phyloP scores from a whole-genome alignment of 78 protist genomes.

The Tieghemostelium lacteum region DNA sequence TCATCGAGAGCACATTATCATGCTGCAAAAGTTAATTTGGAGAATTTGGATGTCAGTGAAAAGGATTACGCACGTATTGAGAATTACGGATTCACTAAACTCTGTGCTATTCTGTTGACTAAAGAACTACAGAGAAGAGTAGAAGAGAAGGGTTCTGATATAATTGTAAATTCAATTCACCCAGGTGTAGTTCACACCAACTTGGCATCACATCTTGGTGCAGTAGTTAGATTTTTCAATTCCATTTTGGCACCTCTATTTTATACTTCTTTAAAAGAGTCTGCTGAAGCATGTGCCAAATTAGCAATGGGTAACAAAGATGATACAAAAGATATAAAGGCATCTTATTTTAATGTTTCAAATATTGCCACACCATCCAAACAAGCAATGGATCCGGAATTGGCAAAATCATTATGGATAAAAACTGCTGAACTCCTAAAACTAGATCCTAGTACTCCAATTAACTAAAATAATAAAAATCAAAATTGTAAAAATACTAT shows the following conservation, averaged over 20 bases:
- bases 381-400: neutral
- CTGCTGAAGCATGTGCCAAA: slow-evolving; percentile 6
- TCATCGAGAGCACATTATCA: slow-evolving; percentile 11
- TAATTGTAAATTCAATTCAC: slow-evolving; percentile 25
- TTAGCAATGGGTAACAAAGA: slow-evolving; percentile 38
- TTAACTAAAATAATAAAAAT: too few relatives aligned
- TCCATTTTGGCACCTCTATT: neutral
- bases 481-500: too few relatives aligned
- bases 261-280: neutral
- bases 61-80: neutral
- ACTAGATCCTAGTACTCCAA: too few relatives aligned
- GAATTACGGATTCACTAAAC: slow-evolving; percentile 9
- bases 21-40: neutral
- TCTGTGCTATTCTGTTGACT: slow-evolving; percentile 22
- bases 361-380: neutral
- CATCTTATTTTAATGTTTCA: slow-evolving; percentile 16
- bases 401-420: neutral
- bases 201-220: neutral
- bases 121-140: slow-evolving; percentile 32
- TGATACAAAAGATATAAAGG: slow-evolving; percentile 14
- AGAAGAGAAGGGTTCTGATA: slow-evolving; percentile 17
- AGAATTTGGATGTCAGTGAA: slow-evolving; percentile 1
- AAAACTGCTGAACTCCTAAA: neutral
- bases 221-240: neutral
- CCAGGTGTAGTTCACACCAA: slow-evolving; percentile 61